Conservation (phyloP, 306 rosid species). For the Oemleria cerasiformis region DNA sequence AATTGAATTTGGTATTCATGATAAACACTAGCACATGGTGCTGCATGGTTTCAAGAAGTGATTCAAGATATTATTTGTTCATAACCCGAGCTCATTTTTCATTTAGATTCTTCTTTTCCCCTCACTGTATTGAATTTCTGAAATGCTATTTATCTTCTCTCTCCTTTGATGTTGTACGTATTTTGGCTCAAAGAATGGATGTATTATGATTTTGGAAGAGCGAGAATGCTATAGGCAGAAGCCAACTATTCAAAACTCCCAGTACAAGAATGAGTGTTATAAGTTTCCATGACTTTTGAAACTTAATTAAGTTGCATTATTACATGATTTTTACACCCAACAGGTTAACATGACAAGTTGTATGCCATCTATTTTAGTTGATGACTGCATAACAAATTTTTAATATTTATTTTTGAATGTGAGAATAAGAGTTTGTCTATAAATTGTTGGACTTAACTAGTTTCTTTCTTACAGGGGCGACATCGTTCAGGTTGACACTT, state of each 20-base stretch:
- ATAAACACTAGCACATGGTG: neutral
- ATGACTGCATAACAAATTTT: neutral
- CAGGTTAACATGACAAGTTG: neutral
- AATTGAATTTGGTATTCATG: neutral
- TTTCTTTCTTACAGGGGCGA: constrained; percentile 74
- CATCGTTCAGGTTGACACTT: constrained; percentile 91
- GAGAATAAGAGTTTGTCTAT: neutral
- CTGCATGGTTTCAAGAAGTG: neutral
- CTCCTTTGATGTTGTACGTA: neutral
- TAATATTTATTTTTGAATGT: neutral
- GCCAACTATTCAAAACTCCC: neutral
- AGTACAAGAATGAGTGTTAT: neutral
- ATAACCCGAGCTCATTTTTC: neutral
- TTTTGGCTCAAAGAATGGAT: neutral
- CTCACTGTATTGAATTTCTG: neutral
- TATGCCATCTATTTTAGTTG: neutral
- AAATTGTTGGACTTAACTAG: constrained; percentile 3
- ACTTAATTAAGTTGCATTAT: neutral
- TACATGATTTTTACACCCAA: neutral
- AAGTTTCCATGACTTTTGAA: constrained; percentile 13
- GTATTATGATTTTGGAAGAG: neutral
- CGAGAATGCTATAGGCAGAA: constrained; percentile 17
- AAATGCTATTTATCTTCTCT: neutral
- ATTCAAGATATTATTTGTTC: neutral
- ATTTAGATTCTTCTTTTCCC: neutral